Evolutionary conservation across 306 rosid genomes (phyloP), one percentile per base, ranked within the genome.

Genomic region (Rubus parviflorus): DNA sequence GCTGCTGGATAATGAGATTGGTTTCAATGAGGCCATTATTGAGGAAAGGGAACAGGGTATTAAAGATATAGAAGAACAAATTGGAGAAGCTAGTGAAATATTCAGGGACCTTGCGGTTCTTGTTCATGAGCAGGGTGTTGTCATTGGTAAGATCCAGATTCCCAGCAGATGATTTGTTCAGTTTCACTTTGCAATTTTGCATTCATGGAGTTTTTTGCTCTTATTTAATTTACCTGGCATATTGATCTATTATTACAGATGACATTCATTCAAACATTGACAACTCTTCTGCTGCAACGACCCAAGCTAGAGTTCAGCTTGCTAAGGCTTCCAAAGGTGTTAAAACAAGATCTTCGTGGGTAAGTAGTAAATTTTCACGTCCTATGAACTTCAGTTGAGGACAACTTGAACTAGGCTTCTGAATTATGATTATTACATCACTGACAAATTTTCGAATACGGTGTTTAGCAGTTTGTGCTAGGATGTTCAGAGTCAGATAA

Each of bases 51-150:
- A 92, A 19, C 93, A 88, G 65, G 93, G 94, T 70, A 86, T 92
- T 76, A 78, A 69, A 86, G 94, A 92, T 66, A 88, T 92, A 15
- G 77, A 92, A 83, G 91, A 82, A 81, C 93, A 92, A 78, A 92
- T 92, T 68, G 93, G 91, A 77, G 78, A 89, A 76, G 93, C 85
- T 69, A 87, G 81, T 76, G 95, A 92, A 80, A 92, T 92, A 53
- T 92, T 92, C 83, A 89, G 79, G 84, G 97, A 92, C 84, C 91
- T 92, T 67, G 97, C 97, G 68, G 97, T 92, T 82, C 90, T 92
- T 53, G 91, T 92, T 86, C 91, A 92, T 74, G 93, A 89, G 68
- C 97, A 92, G 75, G 95, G 95, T 22, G 87, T 84, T 5, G 90
- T 89, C 79, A 89, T 89, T 73, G 97, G 97, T 89, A 89, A 78